Base-by-base conservation (phyloP, 1,139 yeast genomes). In the Hemisphaericaspora subhashii region DNA sequence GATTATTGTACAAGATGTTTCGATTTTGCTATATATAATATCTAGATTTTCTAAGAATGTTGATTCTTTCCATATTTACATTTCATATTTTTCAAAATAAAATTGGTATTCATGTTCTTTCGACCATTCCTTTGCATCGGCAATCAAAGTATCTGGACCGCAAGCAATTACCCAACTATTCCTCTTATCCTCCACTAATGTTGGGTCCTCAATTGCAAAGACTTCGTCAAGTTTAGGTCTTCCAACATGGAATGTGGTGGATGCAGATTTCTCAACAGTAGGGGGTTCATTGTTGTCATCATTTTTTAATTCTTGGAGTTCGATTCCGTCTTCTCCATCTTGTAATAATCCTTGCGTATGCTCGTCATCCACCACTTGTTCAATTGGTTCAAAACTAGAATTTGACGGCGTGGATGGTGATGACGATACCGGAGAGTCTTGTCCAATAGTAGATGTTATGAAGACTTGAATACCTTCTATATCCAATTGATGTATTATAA, bases 121-220 rank as follows among this genome's bases (percentile, higher is more conserved):
- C 0, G 85, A 75, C 70, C 80, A 71, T 1, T 31, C 38, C 34
- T 58, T 49, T n/a, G 75, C 76, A 16, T 77, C 81, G 2, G 47
- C 31, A 14, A 81, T 76, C 43, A 86, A 60, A 0, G 68, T 50
- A 2, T 59, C 60, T 0, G 90, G 88, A 0, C 95, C 95, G 62
- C 94, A 85, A 0, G 86, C 77, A n/a, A 85, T 60, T 0, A 83
- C 64, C 82, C 85, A 81, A 37, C 62, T 62, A 34, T 64, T 62
- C 3, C 58, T 60, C 14, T 53, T 48, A 32, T 60, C 68, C 2
- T 52, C 55, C 3, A 63, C 57, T 6, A 48, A 47, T 8, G 43
- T 36, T 10, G 54, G 44, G 16, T 54, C 48, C 1, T 68, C 50
- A 4, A 57, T 48, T 3, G 52, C 53, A 18, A 73, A 50, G 5